Conservation (phyloP, 2,329 filamentous ascomycete species). For the Exserohilum rostratum region DNA sequence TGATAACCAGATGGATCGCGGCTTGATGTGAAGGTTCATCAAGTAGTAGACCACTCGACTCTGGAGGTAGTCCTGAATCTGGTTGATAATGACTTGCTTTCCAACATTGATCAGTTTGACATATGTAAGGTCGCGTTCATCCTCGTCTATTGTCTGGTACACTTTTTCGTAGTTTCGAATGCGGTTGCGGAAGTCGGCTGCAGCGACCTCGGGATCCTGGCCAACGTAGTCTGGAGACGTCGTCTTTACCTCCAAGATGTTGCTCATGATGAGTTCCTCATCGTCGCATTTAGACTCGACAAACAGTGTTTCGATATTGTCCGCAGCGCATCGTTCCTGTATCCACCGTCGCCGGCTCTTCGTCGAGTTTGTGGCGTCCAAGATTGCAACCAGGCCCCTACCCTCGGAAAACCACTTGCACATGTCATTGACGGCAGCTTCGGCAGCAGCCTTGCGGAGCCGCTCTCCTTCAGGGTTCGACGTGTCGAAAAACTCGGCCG, state of each 20-base stretch:
- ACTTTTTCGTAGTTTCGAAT: conserved; percentile 98
- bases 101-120: conserved; percentile 98
- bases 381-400: conserved; percentile 84
- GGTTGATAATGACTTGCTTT: conserved; percentile 96
- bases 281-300: conserved; percentile 98
- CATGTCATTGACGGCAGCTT: conserved; percentile 94
- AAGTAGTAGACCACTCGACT: conserved; percentile 97
- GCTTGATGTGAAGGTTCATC: conserved; percentile 98
- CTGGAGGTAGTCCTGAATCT: conserved; percentile 94
- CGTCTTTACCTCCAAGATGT: conserved; percentile 96
- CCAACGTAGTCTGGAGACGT: conserved; percentile 94
- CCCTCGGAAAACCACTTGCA: conserved; percentile 82
- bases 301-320: conserved; percentile 88
- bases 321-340: conserved; percentile 73
- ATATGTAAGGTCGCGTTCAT: conserved; percentile 88
- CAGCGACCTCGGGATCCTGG: conserved; percentile 90
- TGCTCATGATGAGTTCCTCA: conserved; percentile 95
- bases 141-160: conserved; percentile 89
- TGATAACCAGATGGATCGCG: conserved; percentile 94
- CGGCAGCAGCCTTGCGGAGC: conserved; percentile 83
- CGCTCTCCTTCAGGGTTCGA: conserved; percentile 89
- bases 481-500: conserved; percentile 93
- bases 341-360: conserved; percentile 91
- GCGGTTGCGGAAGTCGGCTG: conserved; percentile 87
- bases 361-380: conserved; percentile 97